Evolutionary conservation across 306 rosid species (phyloP).

Genomic region (Herpetospermum pedunculosum): DNA sequence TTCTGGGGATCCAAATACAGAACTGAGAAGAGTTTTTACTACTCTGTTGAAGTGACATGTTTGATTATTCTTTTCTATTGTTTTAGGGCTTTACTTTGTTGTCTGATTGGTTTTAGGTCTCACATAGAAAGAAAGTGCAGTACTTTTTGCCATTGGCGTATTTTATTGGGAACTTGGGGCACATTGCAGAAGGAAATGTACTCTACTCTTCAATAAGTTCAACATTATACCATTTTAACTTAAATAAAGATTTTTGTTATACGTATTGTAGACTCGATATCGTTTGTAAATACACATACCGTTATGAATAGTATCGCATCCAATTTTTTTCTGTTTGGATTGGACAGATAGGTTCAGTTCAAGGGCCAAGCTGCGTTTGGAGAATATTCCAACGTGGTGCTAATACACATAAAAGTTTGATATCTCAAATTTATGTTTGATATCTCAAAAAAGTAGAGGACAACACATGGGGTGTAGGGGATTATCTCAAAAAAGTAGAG

Average conservation of each 20-base stretch:
- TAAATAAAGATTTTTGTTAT: not conserved
- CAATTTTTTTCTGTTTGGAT: not conserved
- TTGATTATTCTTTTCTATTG: not conserved
- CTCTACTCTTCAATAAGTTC: not conserved
- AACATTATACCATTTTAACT: not conserved
- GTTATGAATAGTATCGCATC: not conserved
- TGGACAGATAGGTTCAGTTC: not conserved
- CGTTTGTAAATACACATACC: not conserved
- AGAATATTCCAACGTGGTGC: not conserved
- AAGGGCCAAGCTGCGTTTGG: not conserved
- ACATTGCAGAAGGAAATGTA: not conserved
- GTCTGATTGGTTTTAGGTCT: not conserved
- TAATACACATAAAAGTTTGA: not conserved
- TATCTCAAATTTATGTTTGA: too few relatives aligned
- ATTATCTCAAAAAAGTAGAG: too few relatives aligned
- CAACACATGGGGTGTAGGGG: too few relatives aligned
- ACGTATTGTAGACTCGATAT: not conserved
- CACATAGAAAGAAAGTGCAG: not conserved
- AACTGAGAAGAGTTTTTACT: conserved; percentile 56
- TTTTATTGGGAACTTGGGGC: not conserved
- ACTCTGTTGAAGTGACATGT: conserved; percentile 19
- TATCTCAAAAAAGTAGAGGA: too few relatives aligned
- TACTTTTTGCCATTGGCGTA: not conserved
- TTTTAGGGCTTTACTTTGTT: not conserved
- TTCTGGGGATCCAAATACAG: conserved; percentile 36